Evolutionary conservation across 2,329 filamentous ascomycete genomes (phyloP), one percentile per base, ranked within the genome.

Genomic region (Claviceps sp.): DNA sequence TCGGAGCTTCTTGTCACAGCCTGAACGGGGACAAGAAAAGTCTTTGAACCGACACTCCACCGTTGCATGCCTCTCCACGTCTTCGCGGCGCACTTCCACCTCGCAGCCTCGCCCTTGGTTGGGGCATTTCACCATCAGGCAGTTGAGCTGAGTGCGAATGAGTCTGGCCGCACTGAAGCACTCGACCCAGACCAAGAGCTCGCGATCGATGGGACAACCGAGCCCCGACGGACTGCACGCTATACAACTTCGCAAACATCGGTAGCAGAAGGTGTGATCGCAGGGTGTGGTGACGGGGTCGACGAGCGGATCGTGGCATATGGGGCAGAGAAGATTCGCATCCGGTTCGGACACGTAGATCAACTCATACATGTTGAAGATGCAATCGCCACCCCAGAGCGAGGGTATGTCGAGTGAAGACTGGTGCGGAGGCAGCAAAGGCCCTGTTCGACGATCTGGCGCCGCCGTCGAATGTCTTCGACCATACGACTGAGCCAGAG

Each of bases 261-360:
- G 68, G 49, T 74, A 73, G 59, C 81, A 85, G 61, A 85, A 85
- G 13, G 79, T 80, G 61, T 85, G 81, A 53, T 82, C 77, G 64
- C 81, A 85, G 7, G 69, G 67, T 1, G 80, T 83, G 43, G 80
- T 80, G 47, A 80, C 70, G 0, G 81, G 80, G 14, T 76, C 71
- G 47, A 83, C 68, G 43, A 84, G 72, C 3, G 81, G 76, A 11
- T 78, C 73, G 57, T 77, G 78, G 65, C 81, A 85, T 54, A 79
- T 75, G 3, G 75, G 74, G 49, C 71, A 75, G 51, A 78, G 66
- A 13, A 77, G 63, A 47, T 74, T 75, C 52, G 71, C 64, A 57
- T 78, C 74, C 38, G 66, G 60, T 17, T 68, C 70, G 44, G 60
- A 57, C 52, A 70, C 65, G 57, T 76, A 76, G 11, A 65, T 66